Base-by-base conservation (phyloP, 2,329 filamentous ascomycete genomes). In the Dichotomopilus funicola region DNA sequence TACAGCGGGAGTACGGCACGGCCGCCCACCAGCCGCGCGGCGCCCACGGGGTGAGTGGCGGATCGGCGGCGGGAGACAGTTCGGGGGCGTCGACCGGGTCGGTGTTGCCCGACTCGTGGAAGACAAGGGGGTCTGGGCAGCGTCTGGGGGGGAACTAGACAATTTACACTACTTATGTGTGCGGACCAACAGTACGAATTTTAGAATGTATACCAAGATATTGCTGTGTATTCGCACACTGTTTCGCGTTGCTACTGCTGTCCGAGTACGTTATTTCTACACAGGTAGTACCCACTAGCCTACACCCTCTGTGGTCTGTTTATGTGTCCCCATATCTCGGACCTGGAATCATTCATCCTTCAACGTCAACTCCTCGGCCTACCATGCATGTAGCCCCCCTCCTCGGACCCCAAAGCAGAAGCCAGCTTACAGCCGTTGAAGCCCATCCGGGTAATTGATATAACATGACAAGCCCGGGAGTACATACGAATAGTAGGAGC, bases 61-160 rank as follows among this genome's bases (percentile, higher is more conserved):
- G 58, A 40, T 40, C 65, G 54, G 58, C 73, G 38, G 60, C 74
- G 12, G 76, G 71, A 4, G 69, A 68, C 36, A 71, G 70, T 40
- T 74, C 75, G 1, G 73, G 75, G 4, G 66, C 71, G 0, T 73
- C 72, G 7, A 64, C 70, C 9, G 69, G 70, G 31, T 78, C 80
- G 0, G 78, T 81, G 8, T 67, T 86, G 19, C 81, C 83, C 0
- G 80, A 85, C 56, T 78, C 82, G 1, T 89, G 86, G 86, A 78
- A 75, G 55, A 79, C 75, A 34, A 75, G 84, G 60, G 86, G 86
- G 1, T 68, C 76, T 6, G 86, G 86, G 0, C 78, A 82, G 41
- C 78, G 86, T 49, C 71, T 89, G 9, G 85, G 85, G 38, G 62
- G 61, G 77, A 70, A 71, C 33, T 61, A 27, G 62, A 11, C 19